A percentile compares a stretch with the other conserved stretches of the same genome.
phyloP scores from a whole-genome alignment of 2,329 filamentous ascomycete species.

The Botrytis hyacinthi region DNA sequence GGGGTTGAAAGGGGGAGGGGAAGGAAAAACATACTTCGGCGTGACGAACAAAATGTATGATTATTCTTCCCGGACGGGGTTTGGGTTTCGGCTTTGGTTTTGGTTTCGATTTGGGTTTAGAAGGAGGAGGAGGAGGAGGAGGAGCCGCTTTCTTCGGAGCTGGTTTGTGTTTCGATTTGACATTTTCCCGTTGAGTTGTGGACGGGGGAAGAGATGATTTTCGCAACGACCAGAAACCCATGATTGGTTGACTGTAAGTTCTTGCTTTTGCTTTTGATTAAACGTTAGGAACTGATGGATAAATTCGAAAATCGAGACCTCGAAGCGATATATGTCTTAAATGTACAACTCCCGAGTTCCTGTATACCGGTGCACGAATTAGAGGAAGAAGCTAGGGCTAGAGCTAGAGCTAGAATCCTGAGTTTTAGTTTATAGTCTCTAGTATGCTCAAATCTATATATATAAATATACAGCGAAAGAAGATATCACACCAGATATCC shows the following conservation, averaged over 20 bases:
- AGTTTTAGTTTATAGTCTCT: neutral
- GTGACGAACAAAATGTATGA: neutral
- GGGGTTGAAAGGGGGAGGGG: neutral
- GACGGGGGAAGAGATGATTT: neutral
- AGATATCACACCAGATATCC: neutral
- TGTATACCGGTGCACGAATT: neutral
- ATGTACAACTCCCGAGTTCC: neutral
- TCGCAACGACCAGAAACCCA: neutral
- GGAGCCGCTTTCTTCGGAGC: neutral
- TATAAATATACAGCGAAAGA: neutral
- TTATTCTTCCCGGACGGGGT: neutral
- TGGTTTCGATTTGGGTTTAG: neutral
- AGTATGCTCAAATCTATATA: no score
- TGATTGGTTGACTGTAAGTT: fast-evolving
- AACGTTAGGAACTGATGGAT: neutral
- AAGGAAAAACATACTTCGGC: neutral
- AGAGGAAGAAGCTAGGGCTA: neutral
- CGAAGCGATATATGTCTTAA: neutral
- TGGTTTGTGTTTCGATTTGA: no score
- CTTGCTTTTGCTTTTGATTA: no score
- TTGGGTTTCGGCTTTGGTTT: neutral
- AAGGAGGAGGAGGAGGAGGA: neutral
- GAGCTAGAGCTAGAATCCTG: neutral
- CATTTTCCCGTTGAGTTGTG: neutral
- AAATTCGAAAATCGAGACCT: neutral